Conservation (phyloP, 2,329 filamentous ascomycete species). For the Calonectria multiphialidica region DNA sequence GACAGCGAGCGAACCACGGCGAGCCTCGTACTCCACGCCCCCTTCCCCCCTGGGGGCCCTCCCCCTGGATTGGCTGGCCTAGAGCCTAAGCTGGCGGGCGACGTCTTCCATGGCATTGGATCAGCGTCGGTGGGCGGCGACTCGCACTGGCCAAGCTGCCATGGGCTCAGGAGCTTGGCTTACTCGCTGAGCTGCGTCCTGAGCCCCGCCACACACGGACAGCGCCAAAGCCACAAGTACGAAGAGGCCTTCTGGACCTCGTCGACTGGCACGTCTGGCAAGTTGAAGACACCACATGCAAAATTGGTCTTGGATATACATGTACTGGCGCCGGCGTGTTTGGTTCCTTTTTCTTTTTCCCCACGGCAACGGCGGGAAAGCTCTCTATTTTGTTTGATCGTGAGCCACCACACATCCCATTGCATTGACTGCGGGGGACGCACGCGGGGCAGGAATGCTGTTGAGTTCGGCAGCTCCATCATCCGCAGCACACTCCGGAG, state of each 20-base stretch:
- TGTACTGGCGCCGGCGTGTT: neutral
- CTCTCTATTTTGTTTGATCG: neutral
- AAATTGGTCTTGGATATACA: neutral
- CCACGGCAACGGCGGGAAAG: slow-evolving; percentile 10
- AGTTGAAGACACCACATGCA: slow-evolving; percentile 16
- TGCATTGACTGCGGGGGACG: neutral
- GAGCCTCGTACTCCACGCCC: slow-evolving; percentile 1
- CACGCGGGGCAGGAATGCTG: neutral
- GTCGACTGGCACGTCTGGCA: slow-evolving; percentile 14
- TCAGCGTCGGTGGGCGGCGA: neutral
- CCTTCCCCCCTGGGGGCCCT: slow-evolving; percentile 14
- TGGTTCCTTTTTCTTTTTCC: neutral
- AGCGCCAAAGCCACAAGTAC: slow-evolving; percentile 12
- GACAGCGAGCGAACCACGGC: slow-evolving; percentile 24
- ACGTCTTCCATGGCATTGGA: slow-evolving; percentile 7
- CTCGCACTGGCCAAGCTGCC: slow-evolving; percentile 15
- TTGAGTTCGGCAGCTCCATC: neutral
- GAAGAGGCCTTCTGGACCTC: neutral
- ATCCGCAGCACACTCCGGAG: neutral
- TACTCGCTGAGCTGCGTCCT: slow-evolving; percentile 10
- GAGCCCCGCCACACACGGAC: slow-evolving; percentile 18
- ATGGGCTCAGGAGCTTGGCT: neutral
- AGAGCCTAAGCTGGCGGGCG: slow-evolving; percentile 5
- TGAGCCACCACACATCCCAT: neutral
- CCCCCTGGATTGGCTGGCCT: slow-evolving; percentile 15